Evolutionary conservation across 257 asterid genomes (phyloP), one percentile per base, ranked within the genome.

Genomic region (Prunella vulgaris): DNA sequence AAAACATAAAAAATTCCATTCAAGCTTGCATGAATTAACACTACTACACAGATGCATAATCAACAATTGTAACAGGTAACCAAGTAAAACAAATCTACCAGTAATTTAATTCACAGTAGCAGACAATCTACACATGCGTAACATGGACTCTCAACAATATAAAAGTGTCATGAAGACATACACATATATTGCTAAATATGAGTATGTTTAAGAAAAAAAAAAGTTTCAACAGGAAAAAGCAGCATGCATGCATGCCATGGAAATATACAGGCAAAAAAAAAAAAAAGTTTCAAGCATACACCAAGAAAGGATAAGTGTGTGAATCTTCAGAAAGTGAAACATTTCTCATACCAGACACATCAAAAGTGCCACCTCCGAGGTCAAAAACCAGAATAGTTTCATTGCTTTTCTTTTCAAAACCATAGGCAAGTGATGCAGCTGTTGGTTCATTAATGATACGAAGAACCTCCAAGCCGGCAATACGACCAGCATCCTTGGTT

Each of bases 291-390:
- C 42, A 58, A n/a, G 20, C 42, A 60, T 59, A 17, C 15, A 60
- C 28, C 49, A 33, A 27, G 24, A 24, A 4, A 53, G 35, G 62
- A 27, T 25, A 14, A 58, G 7, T 13, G 2, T 10, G 35, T 24
- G 35, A 14, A 27, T 14, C 64, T 14, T 5, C 3, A 13, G 28
- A 60, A 33, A 60, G 66, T 60, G 15, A 33, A 35, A 9, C 27
- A 7, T 0, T 60, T 15, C 5, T 60, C 48, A 33, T 60, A 60
- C 66, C 66, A 15, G 66, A 60, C 7, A 60, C 66, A 32, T 60
- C 66, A 32, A 60, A 60, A 32, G 66, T 60, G 66, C 66, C 66
- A 60, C 66, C 66, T 60, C 66, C 66, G 28, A 60, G 66, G 49
- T 60, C 66, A 60, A 60, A 60, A 60, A 60, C 66, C 44, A 60